These are phyloP conservation scores for Otatea glauca DNA, from an alignment of 176 grass and related monocot species.

Conservation along the genomic window DNA sequence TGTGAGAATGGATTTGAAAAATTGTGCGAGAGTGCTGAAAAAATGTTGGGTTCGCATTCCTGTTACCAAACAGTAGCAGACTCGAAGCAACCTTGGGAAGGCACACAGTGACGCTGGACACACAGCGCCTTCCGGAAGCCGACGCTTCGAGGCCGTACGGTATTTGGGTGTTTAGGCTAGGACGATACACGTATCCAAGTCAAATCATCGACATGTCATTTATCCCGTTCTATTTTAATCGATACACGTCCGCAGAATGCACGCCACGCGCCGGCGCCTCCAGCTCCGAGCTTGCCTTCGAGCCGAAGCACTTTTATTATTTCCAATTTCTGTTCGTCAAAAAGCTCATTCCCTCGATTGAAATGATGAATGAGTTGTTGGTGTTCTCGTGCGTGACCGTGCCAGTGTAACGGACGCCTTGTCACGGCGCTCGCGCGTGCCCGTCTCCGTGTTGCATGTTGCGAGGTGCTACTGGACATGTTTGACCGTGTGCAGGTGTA, in stretches of 20 bases:
- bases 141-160: neutral
- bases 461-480: neutral
- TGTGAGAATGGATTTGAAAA: too few relatives aligned
- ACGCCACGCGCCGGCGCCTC: constrained; percentile 30
- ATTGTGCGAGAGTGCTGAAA: too few relatives aligned
- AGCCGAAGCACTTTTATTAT: neutral
- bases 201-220: neutral
- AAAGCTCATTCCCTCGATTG: too few relatives aligned
- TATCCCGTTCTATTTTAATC: too few relatives aligned
- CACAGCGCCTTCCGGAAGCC: too few relatives aligned
- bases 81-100: too few relatives aligned
- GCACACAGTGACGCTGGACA: too few relatives aligned
- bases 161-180: neutral
- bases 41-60: too few relatives aligned
- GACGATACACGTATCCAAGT: neutral
- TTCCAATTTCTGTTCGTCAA: neutral
- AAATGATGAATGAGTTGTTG: neutral
- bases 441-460: too few relatives aligned
- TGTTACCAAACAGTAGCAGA: too few relatives aligned
- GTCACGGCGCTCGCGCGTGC: too few relatives aligned
- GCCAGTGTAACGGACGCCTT: neutral
- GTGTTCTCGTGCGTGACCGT: neutral
- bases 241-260: neutral
- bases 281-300: constrained; percentile 7
- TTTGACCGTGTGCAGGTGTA: neutral